A percentile compares a stretch with the other conserved stretches of the same genome.
These are phyloP conservation scores for Proliferodiscus dingleyae DNA, from an alignment of 2,329 filamentous ascomycete species.

Conservation along the genomic window DNA sequence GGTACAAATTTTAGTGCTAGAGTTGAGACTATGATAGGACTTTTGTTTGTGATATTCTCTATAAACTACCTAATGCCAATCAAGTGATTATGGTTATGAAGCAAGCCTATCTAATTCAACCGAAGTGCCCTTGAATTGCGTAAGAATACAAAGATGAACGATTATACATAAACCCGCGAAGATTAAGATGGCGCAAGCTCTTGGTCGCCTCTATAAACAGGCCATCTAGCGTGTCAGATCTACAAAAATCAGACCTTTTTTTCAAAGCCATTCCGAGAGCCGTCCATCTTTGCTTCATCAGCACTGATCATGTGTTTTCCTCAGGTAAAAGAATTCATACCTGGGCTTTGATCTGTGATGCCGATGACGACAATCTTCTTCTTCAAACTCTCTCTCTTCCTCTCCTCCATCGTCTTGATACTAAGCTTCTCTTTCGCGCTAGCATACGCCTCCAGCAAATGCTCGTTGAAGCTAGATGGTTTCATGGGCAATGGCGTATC, in stretches of 20 bases:
- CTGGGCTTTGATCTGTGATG: conserved; percentile 22
- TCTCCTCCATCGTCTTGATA: conserved; percentile 13
- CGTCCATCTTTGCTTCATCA: conserved; percentile 3
- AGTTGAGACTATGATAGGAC: too few relatives aligned
- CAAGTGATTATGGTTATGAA: too few relatives aligned
- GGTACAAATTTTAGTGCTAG: too few relatives aligned
- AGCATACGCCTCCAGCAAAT: conserved; percentile 14
- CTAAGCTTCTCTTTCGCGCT: conserved; percentile 19
- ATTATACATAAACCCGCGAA: too few relatives aligned
- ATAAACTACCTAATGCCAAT: too few relatives aligned
- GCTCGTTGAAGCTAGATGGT: conserved; percentile 15
- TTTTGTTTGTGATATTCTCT: too few relatives aligned
- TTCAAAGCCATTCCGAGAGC: conserved; percentile 5
- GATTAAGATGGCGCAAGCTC: too few relatives aligned
- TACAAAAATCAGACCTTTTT: background rate
- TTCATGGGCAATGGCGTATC: conserved; percentile 18
- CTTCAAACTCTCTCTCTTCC: conserved; percentile 22
- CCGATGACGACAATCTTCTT: conserved; percentile 24
- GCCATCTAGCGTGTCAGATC: too few relatives aligned
- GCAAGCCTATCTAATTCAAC: too few relatives aligned
- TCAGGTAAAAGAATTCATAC: conserved; percentile 9
- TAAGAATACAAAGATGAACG: too few relatives aligned
- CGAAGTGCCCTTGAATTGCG: too few relatives aligned
- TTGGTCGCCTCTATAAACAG: too few relatives aligned
- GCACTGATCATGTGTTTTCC: background rate